A percentile compares a stretch with the other conserved stretches of the same genome.
Conservation (phyloP, 2,329 filamentous ascomycete genomes). For the Aspergillus sp. region DNA sequence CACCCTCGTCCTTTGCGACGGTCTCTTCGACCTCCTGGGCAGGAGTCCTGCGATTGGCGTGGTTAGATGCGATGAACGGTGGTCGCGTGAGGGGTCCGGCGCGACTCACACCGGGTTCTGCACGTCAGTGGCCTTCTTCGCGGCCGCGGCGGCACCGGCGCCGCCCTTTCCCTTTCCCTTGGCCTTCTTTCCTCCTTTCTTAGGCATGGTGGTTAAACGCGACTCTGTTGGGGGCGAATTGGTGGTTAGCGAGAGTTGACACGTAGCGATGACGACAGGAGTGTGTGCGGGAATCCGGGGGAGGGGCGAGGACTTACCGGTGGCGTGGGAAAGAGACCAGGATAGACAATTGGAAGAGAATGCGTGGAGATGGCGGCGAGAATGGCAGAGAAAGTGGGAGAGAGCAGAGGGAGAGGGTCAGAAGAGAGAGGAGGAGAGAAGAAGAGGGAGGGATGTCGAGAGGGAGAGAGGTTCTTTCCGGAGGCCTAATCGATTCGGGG, state of each 20-base stretch:
- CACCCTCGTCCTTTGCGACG: constrained; percentile 18
- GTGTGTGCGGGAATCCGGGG: constrained; percentile 1
- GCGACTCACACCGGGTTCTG: constrained; percentile 34
- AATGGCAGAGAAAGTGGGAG: background rate
- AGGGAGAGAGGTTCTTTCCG: constrained; percentile 21
- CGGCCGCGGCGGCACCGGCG: constrained; percentile 20
- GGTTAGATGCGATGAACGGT: background rate
- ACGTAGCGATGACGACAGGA: constrained; percentile 12
- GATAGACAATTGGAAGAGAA: constrained; percentile 11
- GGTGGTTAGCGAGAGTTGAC: constrained; percentile 8
- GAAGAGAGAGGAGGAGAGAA: constrained; percentile 4
- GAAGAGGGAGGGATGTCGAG: constrained; percentile 17
- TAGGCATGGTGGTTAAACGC: constrained; percentile 26
- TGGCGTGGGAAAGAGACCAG: background rate
- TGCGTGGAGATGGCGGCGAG: constrained; percentile 2
- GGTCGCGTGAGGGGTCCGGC: background rate
- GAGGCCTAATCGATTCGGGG: constrained; percentile 20
- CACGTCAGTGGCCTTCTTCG: constrained; percentile 27
- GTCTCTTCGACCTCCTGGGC: constrained; percentile 22
- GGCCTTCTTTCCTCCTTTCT: constrained; percentile 36
- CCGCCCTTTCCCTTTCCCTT: constrained; percentile 28
- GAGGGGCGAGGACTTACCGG: background rate
- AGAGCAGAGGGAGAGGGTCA: background rate
- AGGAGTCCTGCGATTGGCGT: constrained; percentile 16
- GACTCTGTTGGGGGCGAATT: background rate